These are phyloP conservation scores for Rhizopogon roseolus DNA, from an alignment of 768 basidiomycete species.

Conservation along the genomic window DNA sequence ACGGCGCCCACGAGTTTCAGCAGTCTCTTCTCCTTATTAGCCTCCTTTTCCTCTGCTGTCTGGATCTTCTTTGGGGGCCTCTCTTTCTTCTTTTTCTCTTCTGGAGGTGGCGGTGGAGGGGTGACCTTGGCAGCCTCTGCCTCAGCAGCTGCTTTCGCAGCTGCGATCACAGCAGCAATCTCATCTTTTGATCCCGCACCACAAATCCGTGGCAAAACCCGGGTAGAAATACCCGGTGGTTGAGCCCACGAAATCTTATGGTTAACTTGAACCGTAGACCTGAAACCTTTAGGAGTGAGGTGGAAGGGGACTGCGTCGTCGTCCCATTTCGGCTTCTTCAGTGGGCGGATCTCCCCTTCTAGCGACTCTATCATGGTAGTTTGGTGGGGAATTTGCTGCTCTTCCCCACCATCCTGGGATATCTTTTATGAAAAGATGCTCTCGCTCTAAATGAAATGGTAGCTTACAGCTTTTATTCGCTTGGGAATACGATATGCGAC, in stretches of 20 bases:
- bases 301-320: constrained; percentile 18
- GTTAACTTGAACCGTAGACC: not conserved
- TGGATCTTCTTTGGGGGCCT: constrained; percentile 33
- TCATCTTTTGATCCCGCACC: constrained; percentile 15
- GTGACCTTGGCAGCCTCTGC: constrained; percentile 6
- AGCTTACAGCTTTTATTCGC: constrained; percentile 41
- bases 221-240: too few species aligned
- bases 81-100: constrained; percentile 19
- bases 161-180: constrained; percentile 37
- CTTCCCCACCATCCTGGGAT: constrained; percentile 27
- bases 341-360: constrained; percentile 24
- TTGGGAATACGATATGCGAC: constrained; percentile 87
- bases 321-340: constrained; percentile 28
- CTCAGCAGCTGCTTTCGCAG: constrained; percentile 22
- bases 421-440: not conserved
- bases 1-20: constrained; percentile 81
- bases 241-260: too few species aligned
- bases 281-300: not conserved
- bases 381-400: constrained; percentile 5
- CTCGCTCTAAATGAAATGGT: not conserved
- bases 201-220: too few species aligned
- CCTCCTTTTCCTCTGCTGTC: constrained; percentile 57
- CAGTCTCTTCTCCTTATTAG: constrained; percentile 75
- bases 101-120: constrained; percentile 10
- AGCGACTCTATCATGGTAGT: constrained; percentile 14